phyloP scores from a whole-genome alignment of 352 stramenopile species.

The Blastocystis sp. region DNA sequence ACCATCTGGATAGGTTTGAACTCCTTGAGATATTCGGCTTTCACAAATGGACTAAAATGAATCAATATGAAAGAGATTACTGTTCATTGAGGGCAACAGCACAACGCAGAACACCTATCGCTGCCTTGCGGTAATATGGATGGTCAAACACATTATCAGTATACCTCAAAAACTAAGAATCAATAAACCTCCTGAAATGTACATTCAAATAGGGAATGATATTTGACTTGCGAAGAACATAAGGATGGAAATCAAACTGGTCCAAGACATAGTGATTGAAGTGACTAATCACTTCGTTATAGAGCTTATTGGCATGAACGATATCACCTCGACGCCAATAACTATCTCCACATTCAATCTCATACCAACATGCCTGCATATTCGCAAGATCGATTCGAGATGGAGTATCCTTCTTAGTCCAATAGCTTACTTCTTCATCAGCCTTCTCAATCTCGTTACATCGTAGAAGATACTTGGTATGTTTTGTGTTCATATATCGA shows the following conservation, averaged over 20 bases:
- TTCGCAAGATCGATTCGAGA: background rate
- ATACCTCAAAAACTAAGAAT: background rate
- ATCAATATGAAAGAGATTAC: background rate
- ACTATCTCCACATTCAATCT: background rate
- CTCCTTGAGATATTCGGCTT: background rate
- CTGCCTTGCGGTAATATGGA: background rate
- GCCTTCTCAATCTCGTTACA: background rate
- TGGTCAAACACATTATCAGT: background rate
- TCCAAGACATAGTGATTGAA: background rate
- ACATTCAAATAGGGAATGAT: background rate
- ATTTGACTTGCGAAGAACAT: slow-evolving; percentile 35
- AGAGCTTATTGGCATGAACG: background rate
- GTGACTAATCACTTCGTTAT: background rate
- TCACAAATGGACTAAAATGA: background rate
- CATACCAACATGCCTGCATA: slow-evolving; percentile 27
- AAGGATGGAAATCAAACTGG: slow-evolving; percentile 54
- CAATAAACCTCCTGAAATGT: background rate
- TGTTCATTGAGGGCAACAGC: background rate
- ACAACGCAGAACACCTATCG: background rate
- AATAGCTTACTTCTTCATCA: background rate
- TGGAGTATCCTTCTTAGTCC: background rate
- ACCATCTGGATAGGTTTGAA: background rate
- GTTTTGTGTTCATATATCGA: background rate
- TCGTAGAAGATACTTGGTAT: background rate
- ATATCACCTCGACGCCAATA: background rate